These are phyloP conservation scores for Calonectria naviculata DNA, from an alignment of 2,329 filamentous ascomycete genomes.

Conservation along the genomic window DNA sequence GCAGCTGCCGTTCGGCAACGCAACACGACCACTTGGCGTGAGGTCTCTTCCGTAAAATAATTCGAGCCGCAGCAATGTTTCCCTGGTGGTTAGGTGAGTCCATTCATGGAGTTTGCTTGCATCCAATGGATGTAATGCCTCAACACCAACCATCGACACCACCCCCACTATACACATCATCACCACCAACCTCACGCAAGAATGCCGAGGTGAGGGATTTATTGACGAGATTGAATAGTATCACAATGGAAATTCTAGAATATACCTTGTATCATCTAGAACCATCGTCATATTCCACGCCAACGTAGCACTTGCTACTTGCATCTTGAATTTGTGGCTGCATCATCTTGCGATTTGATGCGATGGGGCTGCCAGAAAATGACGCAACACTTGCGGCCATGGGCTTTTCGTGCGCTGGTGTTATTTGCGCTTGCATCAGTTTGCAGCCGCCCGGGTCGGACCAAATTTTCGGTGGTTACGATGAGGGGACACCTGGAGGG, in stretches of 20 bases:
- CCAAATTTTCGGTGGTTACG: background rate
- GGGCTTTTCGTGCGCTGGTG: background rate
- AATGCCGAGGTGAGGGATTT: background rate
- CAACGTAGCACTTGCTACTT: background rate
- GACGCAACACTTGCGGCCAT: background rate
- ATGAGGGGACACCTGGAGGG: background rate
- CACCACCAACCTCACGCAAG: background rate
- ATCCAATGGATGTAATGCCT: background rate
- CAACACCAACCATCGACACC: constrained; percentile 16
- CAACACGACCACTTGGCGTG: background rate
- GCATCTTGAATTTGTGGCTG: background rate
- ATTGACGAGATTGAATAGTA: too few relatives aligned
- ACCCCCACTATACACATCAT: background rate
- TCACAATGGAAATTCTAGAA: too few relatives aligned
- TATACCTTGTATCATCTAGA: background rate
- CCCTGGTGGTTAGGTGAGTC: constrained; percentile 24
- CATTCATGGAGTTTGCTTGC: background rate
- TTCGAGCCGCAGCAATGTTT: constrained; percentile 12
- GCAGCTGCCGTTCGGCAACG: constrained; percentile 1
- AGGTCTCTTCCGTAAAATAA: constrained; percentile 16
- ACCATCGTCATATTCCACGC: too few relatives aligned
- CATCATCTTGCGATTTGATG: background rate
- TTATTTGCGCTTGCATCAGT: background rate
- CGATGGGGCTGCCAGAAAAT: background rate
- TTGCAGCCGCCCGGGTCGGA: background rate